Evolutionary conservation across 2,329 filamentous ascomycete species (phyloP).

Genomic region (Triangularia verruculosa): DNA sequence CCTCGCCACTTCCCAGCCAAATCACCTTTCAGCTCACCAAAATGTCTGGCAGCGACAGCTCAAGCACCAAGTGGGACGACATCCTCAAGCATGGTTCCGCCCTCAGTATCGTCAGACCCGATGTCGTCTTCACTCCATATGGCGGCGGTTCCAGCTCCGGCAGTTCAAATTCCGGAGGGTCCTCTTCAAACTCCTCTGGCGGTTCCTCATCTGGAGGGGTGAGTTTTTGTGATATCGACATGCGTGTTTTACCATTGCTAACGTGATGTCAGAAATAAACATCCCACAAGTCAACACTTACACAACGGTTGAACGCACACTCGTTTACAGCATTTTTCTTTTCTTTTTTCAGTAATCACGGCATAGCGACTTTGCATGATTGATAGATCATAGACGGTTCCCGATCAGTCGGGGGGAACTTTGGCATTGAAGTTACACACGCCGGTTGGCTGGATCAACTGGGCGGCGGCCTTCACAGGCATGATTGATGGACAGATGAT

Average conservation of each 20-base stretch:
- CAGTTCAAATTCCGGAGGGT: slow-evolving; percentile 6
- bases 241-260: neutral
- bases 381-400: neutral
- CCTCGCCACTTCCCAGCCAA: neutral
- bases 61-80: slow-evolving; percentile 19
- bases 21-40: neutral
- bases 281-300: neutral
- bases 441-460: neutral
- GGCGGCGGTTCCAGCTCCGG: slow-evolving; percentile 15
- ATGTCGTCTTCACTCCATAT: slow-evolving; percentile 16
- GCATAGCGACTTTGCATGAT: neutral
- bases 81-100: slow-evolving; percentile 21
- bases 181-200: slow-evolving; percentile 5
- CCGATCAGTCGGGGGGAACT: neutral
- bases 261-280: neutral
- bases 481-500: neutral
- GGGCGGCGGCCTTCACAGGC: neutral
- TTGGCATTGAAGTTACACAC: neutral
- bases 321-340: neutral
- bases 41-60: slow-evolving; percentile 17
- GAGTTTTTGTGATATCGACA: neutral
- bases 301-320: neutral
- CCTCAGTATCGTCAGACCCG: slow-evolving; percentile 21
- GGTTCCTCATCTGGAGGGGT: neutral
- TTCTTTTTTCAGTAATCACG: too few species aligned